Percentiles rank a stretch among this genome's conserved stretches.
These are phyloP conservation scores for Trichosporon sp. DNA, from an alignment of 1,284 basidiomycete genomes.

Conservation along the genomic window DNA sequence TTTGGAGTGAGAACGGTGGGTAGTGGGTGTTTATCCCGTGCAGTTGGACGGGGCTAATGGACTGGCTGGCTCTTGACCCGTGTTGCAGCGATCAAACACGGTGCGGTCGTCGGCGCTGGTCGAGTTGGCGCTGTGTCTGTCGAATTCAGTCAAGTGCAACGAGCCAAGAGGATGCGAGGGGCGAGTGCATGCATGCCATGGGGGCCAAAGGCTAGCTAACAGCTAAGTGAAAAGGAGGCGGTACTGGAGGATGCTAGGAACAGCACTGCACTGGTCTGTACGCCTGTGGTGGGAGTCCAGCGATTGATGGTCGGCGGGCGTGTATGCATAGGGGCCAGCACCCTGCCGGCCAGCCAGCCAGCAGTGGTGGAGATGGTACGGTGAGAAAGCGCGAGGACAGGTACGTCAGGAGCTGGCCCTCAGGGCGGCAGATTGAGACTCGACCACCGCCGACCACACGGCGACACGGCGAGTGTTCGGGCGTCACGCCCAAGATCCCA, in stretches of 20 bases:
- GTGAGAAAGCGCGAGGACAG: slow-evolving; percentile 1
- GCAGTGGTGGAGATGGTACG: background rate
- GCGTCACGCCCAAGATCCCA: background rate
- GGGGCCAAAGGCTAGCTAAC: background rate
- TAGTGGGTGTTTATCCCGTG: background rate
- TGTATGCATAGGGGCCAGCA: background rate
- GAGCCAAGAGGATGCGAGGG: slow-evolving; percentile 1
- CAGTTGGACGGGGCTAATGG: background rate
- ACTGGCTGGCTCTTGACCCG: background rate
- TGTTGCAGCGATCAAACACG: background rate
- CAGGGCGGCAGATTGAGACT: background rate
- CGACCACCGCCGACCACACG: background rate
- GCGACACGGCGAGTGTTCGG: too few relatives aligned
- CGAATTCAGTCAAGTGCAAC: background rate
- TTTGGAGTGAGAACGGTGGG: background rate
- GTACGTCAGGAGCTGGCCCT: background rate
- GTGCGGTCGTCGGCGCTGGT: background rate
- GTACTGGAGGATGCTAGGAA: background rate
- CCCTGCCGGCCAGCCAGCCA: background rate
- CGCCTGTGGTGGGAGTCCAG: background rate
- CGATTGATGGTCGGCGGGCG: background rate
- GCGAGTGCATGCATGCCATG: slow-evolving; percentile 16
- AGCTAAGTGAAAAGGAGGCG: background rate
- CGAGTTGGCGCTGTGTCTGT: background rate
- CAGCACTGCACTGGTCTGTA: background rate